A percentile compares a stretch with the other conserved stretches of the same genome.
These are phyloP conservation scores for Tuber indicum DNA, from an alignment of 495 filamentous ascomycete species.

Conservation along the genomic window DNA sequence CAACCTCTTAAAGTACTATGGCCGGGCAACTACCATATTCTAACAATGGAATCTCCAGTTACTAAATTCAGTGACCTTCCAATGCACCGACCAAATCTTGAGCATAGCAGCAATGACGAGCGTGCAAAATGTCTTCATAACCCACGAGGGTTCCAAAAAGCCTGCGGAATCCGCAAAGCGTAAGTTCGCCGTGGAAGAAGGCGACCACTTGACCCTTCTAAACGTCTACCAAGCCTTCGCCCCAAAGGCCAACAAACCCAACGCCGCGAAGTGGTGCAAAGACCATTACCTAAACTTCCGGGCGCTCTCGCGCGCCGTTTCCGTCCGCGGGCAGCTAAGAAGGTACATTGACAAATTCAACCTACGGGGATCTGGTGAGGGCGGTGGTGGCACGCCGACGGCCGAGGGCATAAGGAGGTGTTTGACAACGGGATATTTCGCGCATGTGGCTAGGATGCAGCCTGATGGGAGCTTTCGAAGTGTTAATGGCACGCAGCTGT, in stretches of 20 bases:
- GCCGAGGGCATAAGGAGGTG: constrained; percentile 75
- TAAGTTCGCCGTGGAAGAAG: constrained; percentile 88
- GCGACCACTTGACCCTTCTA: constrained; percentile 87
- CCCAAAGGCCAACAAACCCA: constrained; percentile 62
- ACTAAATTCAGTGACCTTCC: constrained; percentile 48
- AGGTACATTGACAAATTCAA: constrained; percentile 75
- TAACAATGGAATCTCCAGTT: constrained; percentile 9
- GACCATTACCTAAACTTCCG: constrained; percentile 84
- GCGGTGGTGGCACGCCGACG: constrained; percentile 43
- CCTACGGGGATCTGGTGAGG: constrained; percentile 38
- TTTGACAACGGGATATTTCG: constrained; percentile 86
- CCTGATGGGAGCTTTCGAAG: constrained; percentile 85
- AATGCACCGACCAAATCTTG: constrained; percentile 77
- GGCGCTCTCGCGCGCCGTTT: constrained; percentile 71
- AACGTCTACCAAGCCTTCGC: constrained; percentile 92
- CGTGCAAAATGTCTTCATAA: constrained; percentile 72
- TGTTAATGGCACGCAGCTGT: constrained; percentile 59
- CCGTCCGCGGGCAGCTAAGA: constrained; percentile 77
- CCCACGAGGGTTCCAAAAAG: constrained; percentile 70
- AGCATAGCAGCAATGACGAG: constrained; percentile 93
- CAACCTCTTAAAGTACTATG: constrained; percentile 1
- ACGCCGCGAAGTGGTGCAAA: constrained; percentile 78
- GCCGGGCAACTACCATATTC: neutral
- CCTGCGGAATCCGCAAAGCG: constrained; percentile 62
- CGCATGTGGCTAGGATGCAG: constrained; percentile 93